Evolutionary conservation across 1,139 yeast genomes (phyloP).

Genomic region (Arxiozyma heterogenica): DNA sequence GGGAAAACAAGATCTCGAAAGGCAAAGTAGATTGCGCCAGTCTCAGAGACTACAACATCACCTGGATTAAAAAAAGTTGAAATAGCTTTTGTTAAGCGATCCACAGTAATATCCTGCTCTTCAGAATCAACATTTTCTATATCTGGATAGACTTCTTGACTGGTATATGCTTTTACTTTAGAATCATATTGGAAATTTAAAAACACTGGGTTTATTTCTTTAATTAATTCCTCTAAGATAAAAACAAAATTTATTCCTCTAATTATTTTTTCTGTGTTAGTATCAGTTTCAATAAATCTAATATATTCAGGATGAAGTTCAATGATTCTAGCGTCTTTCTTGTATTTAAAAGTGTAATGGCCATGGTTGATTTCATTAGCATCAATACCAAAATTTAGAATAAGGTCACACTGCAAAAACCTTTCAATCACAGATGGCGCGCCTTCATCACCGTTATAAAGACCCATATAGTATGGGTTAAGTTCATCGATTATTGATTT

Average conservation of each 20-base stretch:
- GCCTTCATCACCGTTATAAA: conserved; percentile 34
- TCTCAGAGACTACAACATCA: conserved; percentile 64
- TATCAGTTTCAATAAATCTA: conserved; percentile 28
- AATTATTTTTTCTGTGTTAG: conserved; percentile 13
- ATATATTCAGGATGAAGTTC: conserved; percentile 37
- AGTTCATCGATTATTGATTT: conserved; percentile 49
- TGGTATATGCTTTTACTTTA: conserved; percentile 1
- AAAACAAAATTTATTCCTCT: conserved; percentile 40
- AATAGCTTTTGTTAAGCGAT: conserved; percentile 13
- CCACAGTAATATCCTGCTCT: conserved; percentile 24
- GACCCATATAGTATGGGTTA: conserved; percentile 50
- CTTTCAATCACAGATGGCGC: conserved; percentile 14
- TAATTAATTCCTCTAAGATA: conserved; percentile 37
- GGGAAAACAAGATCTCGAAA: conserved; percentile 57
- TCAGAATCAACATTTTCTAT: conserved; percentile 9
- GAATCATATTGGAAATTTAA: conserved; percentile 19
- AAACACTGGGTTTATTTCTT: conserved; percentile 29
- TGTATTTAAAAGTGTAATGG: conserved; percentile 31
- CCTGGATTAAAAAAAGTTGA: conserved; percentile 38
- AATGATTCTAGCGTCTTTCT: conserved; percentile 24
- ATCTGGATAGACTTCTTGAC: conserved; percentile 3
- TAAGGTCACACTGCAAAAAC: conserved; percentile 34
- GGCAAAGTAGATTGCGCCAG: conserved; percentile 71
- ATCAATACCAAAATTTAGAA: conserved; percentile 44
- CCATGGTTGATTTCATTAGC: conserved; percentile 52